Evolutionary conservation across 2,329 filamentous ascomycete genomes (phyloP).

Genomic region (Cryphonectria nitschkei): DNA sequence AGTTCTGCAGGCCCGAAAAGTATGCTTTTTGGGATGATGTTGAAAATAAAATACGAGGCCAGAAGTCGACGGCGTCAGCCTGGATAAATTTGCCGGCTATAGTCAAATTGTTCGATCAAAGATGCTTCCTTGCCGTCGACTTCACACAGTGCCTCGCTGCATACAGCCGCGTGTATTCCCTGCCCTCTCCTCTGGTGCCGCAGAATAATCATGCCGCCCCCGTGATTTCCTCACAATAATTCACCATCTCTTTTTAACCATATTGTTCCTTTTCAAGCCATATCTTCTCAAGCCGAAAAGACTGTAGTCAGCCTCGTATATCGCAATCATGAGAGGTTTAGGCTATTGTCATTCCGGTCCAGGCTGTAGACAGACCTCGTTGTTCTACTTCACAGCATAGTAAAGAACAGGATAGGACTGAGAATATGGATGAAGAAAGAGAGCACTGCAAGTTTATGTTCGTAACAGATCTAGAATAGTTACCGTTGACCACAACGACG

Average conservation of each 20-base stretch:
- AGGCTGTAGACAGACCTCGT: background rate
- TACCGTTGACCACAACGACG: too few species aligned
- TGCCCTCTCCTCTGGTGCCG: background rate
- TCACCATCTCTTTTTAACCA: background rate
- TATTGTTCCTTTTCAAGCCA: background rate
- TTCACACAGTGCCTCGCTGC: background rate
- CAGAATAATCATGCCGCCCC: too few species aligned
- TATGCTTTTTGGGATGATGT: conserved; percentile 8
- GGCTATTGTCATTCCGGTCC: background rate
- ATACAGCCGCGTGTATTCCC: background rate
- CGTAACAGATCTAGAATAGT: too few species aligned
- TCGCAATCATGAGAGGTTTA: background rate
- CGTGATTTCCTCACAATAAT: background rate
- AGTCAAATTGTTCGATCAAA: background rate
- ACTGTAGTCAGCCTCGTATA: background rate
- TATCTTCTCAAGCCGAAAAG: too few species aligned
- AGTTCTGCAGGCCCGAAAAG: background rate
- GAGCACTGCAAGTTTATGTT: too few species aligned
- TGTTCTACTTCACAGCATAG: too few species aligned
- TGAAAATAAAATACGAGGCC: background rate
- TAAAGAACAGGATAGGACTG: too few species aligned
- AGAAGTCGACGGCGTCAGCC: background rate
- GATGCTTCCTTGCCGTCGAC: background rate
- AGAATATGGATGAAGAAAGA: too few species aligned
- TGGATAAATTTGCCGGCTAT: conserved; percentile 21